Conservation (phyloP, 176 grass and related monocot genomes). For the Juncus effusus region DNA sequence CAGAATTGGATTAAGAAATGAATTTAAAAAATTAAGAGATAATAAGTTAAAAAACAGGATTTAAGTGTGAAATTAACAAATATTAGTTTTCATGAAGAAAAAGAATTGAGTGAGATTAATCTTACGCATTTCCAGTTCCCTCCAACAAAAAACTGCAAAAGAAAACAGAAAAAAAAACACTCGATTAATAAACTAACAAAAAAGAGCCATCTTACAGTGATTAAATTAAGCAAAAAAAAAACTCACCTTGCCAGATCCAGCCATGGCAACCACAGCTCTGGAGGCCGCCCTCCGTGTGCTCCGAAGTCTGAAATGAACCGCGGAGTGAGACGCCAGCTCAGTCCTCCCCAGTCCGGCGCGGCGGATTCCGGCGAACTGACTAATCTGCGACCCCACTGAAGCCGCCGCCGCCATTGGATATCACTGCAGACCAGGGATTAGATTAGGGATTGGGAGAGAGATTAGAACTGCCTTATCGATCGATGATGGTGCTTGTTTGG, state of each 20-base stretch:
- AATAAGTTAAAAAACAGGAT: slow-evolving; percentile 1
- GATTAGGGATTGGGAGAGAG: neutral
- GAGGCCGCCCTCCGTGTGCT: slow-evolving; percentile 44
- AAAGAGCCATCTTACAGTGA: neutral
- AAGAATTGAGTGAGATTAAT: slow-evolving; percentile 16
- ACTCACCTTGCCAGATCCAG: slow-evolving; percentile 88
- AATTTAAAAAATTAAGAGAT: neutral
- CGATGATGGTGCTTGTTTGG: no score
- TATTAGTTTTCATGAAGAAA: neutral
- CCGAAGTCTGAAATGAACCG: slow-evolving; percentile 45
- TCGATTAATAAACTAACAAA: neutral
- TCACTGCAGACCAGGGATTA: neutral
- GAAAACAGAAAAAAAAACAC: neutral
- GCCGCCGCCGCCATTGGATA: slow-evolving; percentile 56
- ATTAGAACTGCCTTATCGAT: no score
- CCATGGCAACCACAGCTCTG: slow-evolving; percentile 79
- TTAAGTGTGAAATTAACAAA: neutral
- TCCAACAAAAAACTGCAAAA: slow-evolving; percentile 92
- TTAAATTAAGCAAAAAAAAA: neutral
- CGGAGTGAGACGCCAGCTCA: slow-evolving; percentile 15
- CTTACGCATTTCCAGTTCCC: slow-evolving; percentile 99
- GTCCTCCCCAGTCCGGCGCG: slow-evolving; percentile 5
- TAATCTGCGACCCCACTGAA: slow-evolving; percentile 51
- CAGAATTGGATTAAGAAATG: slow-evolving; percentile 18
- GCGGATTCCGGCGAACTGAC: slow-evolving; percentile 45